phyloP scores from a whole-genome alignment of 2,329 filamentous ascomycete species.

The Pseudopyricularia javanii region DNA sequence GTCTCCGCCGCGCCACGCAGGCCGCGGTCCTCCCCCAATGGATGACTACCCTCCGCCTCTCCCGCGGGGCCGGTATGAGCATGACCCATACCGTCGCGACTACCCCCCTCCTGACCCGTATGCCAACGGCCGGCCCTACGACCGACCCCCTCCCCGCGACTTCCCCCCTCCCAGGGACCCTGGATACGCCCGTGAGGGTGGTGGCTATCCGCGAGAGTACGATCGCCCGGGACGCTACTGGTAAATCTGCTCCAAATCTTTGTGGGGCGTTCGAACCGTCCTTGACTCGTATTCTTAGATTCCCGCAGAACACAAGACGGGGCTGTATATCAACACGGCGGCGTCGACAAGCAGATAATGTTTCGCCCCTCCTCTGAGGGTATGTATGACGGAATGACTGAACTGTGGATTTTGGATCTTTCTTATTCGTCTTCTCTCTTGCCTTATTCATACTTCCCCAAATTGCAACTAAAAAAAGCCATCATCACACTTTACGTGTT shows the following conservation, averaged over 20 bases:
- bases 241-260: slow-evolving; percentile 7
- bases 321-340: neutral
- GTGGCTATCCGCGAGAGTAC: slow-evolving; percentile 30
- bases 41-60: slow-evolving; percentile 65
- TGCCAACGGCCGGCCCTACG: slow-evolving; percentile 44
- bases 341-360: neutral
- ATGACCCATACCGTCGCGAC: slow-evolving; percentile 61
- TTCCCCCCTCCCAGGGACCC: slow-evolving; percentile 26
- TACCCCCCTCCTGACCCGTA: slow-evolving; percentile 53
- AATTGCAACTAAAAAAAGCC: neutral
- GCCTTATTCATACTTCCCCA: neutral
- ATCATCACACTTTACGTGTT: neutral
- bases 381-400: neutral
- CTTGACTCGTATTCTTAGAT: slow-evolving; percentile 3
- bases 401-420: neutral
- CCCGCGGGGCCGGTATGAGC: slow-evolving; percentile 45
- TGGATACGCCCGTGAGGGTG: slow-evolving; percentile 35
- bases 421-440: neutral
- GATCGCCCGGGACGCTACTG: slow-evolving; percentile 15
- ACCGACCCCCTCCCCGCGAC: slow-evolving; percentile 32
- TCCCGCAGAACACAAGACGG: neutral
- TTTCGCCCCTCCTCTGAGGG: neutral
- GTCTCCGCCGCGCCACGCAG: slow-evolving; percentile 45
- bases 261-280: slow-evolving; percentile 2
- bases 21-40: slow-evolving; percentile 49